Evolutionary conservation across 1,284 basidiomycete species (phyloP).

Genomic region (Ceratorhiza oryzae-sativae): DNA sequence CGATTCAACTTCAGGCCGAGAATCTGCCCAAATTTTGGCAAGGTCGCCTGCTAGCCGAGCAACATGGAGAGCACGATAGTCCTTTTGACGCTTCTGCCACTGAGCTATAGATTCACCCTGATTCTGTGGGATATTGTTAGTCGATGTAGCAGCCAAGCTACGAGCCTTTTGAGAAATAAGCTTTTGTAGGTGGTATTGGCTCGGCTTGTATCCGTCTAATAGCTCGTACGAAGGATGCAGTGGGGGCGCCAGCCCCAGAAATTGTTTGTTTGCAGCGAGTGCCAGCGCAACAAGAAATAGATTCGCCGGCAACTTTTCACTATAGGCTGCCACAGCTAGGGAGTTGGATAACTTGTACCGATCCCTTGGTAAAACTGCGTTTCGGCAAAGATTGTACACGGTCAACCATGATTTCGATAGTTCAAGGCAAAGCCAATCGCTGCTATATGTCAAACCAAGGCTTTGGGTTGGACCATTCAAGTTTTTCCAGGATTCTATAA

Average conservation of each 20-base stretch:
- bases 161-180: neutral
- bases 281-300: conserved; percentile 17
- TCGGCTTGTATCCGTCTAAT: conserved; percentile 8
- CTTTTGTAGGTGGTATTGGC: neutral
- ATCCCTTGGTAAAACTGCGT: neutral
- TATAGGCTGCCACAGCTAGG: neutral
- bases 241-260: conserved; percentile 16
- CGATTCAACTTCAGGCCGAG: neutral
- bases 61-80: neutral
- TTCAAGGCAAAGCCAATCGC: neutral
- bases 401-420: neutral
- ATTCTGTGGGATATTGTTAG: neutral
- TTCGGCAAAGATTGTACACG: conserved; percentile 17
- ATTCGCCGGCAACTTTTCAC: neutral
- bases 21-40: neutral
- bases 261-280: conserved; percentile 9
- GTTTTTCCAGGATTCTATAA: neutral
- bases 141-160: neutral
- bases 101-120: neutral
- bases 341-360: neutral
- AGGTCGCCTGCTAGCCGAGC: neutral
- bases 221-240: conserved; percentile 1
- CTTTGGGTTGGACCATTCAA: neutral
- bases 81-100: neutral
- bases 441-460: neutral